Conservation (phyloP, 2,329 filamentous ascomycete genomes). For the Colletotrichum aenigma region DNA sequence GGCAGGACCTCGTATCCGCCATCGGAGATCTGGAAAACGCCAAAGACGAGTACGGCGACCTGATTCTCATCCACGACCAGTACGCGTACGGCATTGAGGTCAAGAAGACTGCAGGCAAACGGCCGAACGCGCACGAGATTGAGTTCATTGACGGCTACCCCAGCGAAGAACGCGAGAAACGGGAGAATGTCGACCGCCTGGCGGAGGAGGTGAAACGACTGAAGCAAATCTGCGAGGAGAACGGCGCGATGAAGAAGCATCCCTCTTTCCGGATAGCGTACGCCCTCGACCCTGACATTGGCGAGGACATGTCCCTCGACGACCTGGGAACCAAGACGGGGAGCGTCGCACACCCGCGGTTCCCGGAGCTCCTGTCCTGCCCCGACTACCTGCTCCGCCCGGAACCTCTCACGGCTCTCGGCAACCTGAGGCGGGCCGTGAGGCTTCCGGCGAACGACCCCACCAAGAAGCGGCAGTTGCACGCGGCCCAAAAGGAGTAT, state of each 20-base stretch:
- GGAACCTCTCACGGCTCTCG: constrained; percentile 43
- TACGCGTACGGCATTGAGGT: constrained; percentile 40
- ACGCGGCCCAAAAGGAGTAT: constrained; percentile 51
- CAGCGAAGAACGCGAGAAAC: constrained; percentile 35
- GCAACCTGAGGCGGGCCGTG: constrained; percentile 43
- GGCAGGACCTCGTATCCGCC: constrained; percentile 45
- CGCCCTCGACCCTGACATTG: constrained; percentile 39
- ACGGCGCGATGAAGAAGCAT: constrained; percentile 46
- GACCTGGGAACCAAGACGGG: constrained; percentile 26
- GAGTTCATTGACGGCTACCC: constrained; percentile 51
- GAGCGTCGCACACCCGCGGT: constrained; percentile 42
- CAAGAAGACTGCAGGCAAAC: constrained; percentile 29
- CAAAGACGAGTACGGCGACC: constrained; percentile 50
- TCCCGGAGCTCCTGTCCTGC: constrained; percentile 52
- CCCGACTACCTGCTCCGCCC: constrained; percentile 47
- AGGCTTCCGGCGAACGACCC: constrained; percentile 40
- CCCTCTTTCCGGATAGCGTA: constrained; percentile 42
- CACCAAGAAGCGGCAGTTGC: constrained; percentile 35
- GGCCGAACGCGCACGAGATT: constrained; percentile 39
- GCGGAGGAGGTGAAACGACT: constrained; percentile 38
- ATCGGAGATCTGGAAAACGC: constrained; percentile 51
- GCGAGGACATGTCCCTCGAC: constrained; percentile 48
- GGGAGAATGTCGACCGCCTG: constrained; percentile 34
- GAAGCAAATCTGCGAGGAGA: constrained; percentile 42
- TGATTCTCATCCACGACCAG: constrained; percentile 41